A percentile compares a stretch with the other conserved stretches of the same genome.
These are phyloP conservation scores for Sporisorium iseilematis-ciliati DNA, from an alignment of 1,284 basidiomycete genomes.

Conservation along the genomic window DNA sequence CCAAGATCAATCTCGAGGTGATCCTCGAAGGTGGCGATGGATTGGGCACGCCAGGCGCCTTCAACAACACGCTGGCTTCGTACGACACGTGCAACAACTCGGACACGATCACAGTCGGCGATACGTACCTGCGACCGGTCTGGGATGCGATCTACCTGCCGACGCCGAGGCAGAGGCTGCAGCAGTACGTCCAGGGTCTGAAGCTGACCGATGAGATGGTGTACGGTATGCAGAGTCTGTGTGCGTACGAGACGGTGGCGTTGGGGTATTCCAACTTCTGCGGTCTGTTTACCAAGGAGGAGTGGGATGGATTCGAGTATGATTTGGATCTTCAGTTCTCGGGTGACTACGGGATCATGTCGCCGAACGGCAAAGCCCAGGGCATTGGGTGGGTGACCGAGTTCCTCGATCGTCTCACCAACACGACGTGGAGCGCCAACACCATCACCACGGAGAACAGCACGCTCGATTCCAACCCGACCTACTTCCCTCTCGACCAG, in stretches of 20 bases:
- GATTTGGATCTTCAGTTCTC: conserved; percentile 74
- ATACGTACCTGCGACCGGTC: conserved; percentile 72
- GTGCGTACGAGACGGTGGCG: conserved; percentile 61
- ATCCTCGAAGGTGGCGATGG: conserved; percentile 54
- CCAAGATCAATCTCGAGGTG: conserved; percentile 63
- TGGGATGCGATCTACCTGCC: conserved; percentile 67
- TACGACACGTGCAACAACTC: conserved; percentile 76
- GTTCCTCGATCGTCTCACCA: conserved; percentile 61
- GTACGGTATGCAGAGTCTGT: conserved; percentile 69
- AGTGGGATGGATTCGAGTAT: conserved; percentile 82
- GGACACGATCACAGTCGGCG: conserved; percentile 75
- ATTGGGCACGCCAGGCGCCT: conserved; percentile 71
- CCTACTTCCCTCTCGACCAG: conserved; percentile 65
- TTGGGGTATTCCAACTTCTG: conserved; percentile 76
- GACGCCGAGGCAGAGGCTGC: conserved; percentile 53
- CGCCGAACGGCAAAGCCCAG: conserved; percentile 81
- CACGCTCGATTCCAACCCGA: conserved; percentile 50
- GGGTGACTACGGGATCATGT: conserved; percentile 79
- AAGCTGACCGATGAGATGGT: conserved; percentile 71
- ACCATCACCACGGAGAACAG: conserved; percentile 62
- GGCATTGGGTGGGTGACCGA: conserved; percentile 81
- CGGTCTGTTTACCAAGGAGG: conserved; percentile 84
- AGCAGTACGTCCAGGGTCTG: conserved; percentile 51
- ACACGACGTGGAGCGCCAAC: conserved; percentile 31
- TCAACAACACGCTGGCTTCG: conserved; percentile 83